Evolutionary conservation across 441 rosid genomes (phyloP), one percentile per base, ranked within the genome.

Genomic region (Isatis lusitanica): DNA sequence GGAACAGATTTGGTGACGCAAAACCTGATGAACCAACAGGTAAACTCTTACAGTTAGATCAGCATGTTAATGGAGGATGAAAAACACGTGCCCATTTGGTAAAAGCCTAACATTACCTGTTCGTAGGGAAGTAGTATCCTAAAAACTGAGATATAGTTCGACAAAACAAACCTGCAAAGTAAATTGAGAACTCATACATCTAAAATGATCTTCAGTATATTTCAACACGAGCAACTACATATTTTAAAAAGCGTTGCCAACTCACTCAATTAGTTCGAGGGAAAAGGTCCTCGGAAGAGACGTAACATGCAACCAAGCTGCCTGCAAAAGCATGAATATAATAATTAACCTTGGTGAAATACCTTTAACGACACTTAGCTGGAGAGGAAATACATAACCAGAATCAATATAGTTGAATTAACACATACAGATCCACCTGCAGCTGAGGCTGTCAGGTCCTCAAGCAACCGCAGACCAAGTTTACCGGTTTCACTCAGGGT

Each of bases 391-490:
- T 44, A 31, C 52, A 17, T 17, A 67, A 58, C 30, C 21, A 76
- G 36, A 66, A 66, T 61, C 35, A 13, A 50, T 67, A 50, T 47
- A 74, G 51, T 80, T 77, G 85, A 85, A 80, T 75, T 82, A 83
- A 80, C 87, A 95, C 99, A 85, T 95, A 95, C 98, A 87, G 95
- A 91, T 95, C 98, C 99, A 93, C 99, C 97, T 88, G 97, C 99
- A 90, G 98, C 99, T 82, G 94, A 93, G 85, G 98, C 98, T 91
- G 97, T 93, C 92, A 93, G 92, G 94, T 95, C 98, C 89, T 95
- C 99, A 74, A 95, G 99, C 82, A 95, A 81, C 57, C 85, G 91
- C 80, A 93, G 88, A 83, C 97, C 99, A 72, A 95, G 84, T 79
- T 88, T 93, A 79, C 98, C 98, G 58, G 83, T 79, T 63, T 81